Evolutionary conservation across 805 yeast genomes (phyloP).

Genomic region (Suhomyces pyralidae): DNA sequence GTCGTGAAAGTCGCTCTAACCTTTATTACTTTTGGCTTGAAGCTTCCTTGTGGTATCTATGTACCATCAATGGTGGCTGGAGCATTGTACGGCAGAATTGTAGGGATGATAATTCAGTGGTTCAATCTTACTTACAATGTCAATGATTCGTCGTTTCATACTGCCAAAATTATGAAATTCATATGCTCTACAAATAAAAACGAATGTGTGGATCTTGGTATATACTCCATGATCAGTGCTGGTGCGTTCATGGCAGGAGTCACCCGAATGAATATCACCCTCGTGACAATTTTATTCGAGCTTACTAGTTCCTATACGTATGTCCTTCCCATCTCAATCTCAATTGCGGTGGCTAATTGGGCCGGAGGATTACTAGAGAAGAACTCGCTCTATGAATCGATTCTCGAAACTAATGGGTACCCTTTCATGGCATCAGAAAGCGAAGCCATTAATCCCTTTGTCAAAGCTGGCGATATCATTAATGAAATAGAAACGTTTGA

Average conservation of each 20-base stretch:
- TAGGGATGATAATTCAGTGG: slow-evolving; percentile 45
- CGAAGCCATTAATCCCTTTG: slow-evolving; percentile 32
- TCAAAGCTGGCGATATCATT: slow-evolving; percentile 35
- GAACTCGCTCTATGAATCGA: slow-evolving; percentile 47
- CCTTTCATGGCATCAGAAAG: slow-evolving; percentile 50
- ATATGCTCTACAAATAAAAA: slow-evolving; percentile 13
- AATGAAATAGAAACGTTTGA: slow-evolving; percentile 16
- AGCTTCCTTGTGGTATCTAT: slow-evolving; percentile 58
- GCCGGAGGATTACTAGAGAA: slow-evolving; percentile 51
- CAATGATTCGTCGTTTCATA: background rate
- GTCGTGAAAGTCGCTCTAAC: slow-evolving; percentile 45
- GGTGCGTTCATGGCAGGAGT: slow-evolving; percentile 59
- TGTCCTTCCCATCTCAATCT: slow-evolving; percentile 54
- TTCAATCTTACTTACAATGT: slow-evolving; percentile 17
- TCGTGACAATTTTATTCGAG: slow-evolving; percentile 51
- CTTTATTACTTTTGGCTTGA: slow-evolving; percentile 53
- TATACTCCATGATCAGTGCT: slow-evolving; percentile 53
- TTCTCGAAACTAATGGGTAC: slow-evolving; percentile 46
- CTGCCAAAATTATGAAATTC: slow-evolving; percentile 7
- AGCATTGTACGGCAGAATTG: slow-evolving; percentile 53
- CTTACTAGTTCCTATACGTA: slow-evolving; percentile 55
- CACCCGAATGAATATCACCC: slow-evolving; percentile 52
- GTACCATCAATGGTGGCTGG: slow-evolving; percentile 66
- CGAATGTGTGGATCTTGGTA: slow-evolving; percentile 45
- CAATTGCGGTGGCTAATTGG: slow-evolving; percentile 58